phyloP scores from a whole-genome alignment of 768 basidiomycete species.

The Chlorophyllum brunneum region DNA sequence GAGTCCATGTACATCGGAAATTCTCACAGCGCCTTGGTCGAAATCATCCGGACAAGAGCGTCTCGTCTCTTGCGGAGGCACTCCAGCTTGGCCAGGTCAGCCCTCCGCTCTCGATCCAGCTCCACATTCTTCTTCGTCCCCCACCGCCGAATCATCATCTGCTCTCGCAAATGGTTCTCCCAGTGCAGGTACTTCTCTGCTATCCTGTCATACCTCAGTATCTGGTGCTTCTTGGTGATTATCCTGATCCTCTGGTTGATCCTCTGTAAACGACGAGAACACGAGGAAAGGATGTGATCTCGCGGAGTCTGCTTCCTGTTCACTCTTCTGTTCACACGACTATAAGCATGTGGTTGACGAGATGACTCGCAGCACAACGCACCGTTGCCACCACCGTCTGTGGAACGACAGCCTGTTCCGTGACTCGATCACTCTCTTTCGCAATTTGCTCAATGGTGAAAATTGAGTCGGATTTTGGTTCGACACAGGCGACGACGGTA shows the following conservation, averaged over 20 bases:
- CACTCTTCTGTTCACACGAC: not conserved
- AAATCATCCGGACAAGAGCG: slow-evolving; percentile 3
- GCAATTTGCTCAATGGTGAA: not conserved
- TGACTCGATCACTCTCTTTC: not conserved
- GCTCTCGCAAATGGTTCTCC: slow-evolving; percentile 8
- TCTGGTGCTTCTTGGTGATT: slow-evolving; percentile 10
- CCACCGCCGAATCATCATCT: slow-evolving; percentile 10
- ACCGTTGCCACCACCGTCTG: slow-evolving; percentile 8
- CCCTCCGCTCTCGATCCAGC: slow-evolving; percentile 2
- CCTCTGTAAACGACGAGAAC: slow-evolving; percentile 5
- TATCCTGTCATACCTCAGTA: slow-evolving; percentile 8
- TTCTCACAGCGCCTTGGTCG: not conserved
- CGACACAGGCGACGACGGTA: not conserved
- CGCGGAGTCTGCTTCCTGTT: not conserved
- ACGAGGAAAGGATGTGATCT: slow-evolving; percentile 5
- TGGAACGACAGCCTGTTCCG: slow-evolving; percentile 4
- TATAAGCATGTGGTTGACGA: too few species aligned
- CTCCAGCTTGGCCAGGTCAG: not conserved
- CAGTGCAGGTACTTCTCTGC: slow-evolving; percentile 11
- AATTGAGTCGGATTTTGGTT: not conserved
- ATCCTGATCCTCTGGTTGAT: slow-evolving; percentile 5
- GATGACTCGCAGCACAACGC: too few species aligned
- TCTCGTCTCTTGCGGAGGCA: not conserved
- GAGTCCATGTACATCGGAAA: not conserved
- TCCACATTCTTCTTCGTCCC: slow-evolving; percentile 2